Conservation (phyloP, 805 yeast species). For the Candida vartiovaarae region DNA sequence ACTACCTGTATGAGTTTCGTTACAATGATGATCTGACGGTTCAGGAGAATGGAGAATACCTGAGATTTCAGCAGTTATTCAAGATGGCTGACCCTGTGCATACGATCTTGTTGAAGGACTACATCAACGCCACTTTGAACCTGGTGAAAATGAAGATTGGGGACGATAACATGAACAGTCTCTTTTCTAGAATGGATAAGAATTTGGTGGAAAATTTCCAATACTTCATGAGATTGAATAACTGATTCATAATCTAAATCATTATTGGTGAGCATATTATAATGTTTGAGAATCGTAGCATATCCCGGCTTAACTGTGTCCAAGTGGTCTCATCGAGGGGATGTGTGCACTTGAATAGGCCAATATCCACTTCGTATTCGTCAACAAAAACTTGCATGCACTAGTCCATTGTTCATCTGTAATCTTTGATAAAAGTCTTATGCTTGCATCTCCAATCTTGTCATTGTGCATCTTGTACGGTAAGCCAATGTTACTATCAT, state of each 20-base stretch:
- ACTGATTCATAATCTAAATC: neutral
- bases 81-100: constrained; percentile 45
- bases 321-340: constrained; percentile 5
- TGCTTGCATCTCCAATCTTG: constrained; percentile 68
- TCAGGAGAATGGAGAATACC: constrained; percentile 35
- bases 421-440: constrained; percentile 55
- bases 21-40: constrained; percentile 18
- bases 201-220: constrained; percentile 20
- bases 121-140: constrained; percentile 28
- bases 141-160: constrained; percentile 11
- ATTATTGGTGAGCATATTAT: too few relatives aligned
- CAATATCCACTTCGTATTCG: constrained; percentile 78
- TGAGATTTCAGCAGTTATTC: constrained; percentile 32
- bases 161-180: constrained; percentile 2
- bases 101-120: constrained; percentile 40
- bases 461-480: constrained; percentile 72
- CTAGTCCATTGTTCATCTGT: constrained; percentile 82
- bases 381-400: constrained; percentile 75
- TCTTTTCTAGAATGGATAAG: constrained; percentile 8
- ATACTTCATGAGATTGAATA: constrained; percentile 13
- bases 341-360: constrained; percentile 53
- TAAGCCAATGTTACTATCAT: constrained; percentile 51
- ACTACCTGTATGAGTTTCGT: constrained; percentile 27
- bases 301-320: too few relatives aligned
- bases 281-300: too few relatives aligned